Base-by-base conservation (phyloP, 2,329 filamentous ascomycete genomes). In the Neonectria sp. region DNA sequence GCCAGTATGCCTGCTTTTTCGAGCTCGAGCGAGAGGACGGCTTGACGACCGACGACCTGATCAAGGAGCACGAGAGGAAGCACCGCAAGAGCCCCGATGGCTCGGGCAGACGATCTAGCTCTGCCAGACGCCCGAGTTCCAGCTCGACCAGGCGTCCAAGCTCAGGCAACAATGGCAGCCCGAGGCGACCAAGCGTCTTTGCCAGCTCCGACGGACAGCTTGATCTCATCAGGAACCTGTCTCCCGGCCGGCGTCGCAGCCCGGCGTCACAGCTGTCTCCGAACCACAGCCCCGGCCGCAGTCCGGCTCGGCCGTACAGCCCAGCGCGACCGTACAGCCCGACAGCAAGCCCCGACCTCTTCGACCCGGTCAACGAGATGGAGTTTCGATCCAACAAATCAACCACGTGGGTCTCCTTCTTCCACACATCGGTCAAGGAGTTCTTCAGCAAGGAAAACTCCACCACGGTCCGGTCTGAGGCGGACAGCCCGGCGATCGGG, bases 1-100 rank as follows among this genome's bases (percentile, higher is more conserved):
- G 80, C 0, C 82, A 84, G 52, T 86, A 82, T 51, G 81, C 82
- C 0, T 84, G 82, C 57, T 86, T 86, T 53, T 86, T 86, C 46
- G 81, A 80, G 7, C 77, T 86, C 0, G 79, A 82, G 55, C 77
- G 84, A 0, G 82, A 85, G 37, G 84, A 86, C 52, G 83, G 82
- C 0, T 68, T 82, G 11, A 82, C 82, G 0, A 84, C 82, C 0
- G 81, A 83, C 17, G 82, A 84, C 49, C 71, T 83, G 2, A 75
- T 82, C 40, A 81, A 80, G 17, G 78, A 82, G n/a, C 73, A 78
- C 55, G 81, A 83, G 51, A 73, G 75, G 17, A 74, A 73, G 9
- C 76, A 77, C 15, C 74, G 78, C 33, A 67, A 64, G 45, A 72
- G 65, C 11, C 65, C 67, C 0, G 69, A 71, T 13, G 66, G 68